Evolutionary conservation across 768 basidiomycete species (phyloP).

Genomic region (Cyclocybe cylindracea): DNA sequence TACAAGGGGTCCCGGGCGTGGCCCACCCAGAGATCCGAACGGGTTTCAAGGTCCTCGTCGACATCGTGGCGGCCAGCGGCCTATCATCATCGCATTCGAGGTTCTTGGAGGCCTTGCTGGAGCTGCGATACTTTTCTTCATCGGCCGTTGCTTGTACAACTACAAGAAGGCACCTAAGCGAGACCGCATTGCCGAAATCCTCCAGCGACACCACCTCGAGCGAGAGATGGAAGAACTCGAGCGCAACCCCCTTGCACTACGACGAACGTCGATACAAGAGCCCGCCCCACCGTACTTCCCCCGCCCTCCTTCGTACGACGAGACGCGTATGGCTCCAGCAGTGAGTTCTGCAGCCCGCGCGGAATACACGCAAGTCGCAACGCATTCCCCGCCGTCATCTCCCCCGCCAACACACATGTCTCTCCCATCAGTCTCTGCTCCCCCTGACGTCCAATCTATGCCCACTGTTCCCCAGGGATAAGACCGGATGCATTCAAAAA

Average conservation of each 20-base stretch:
- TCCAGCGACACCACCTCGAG: slow-evolving; percentile 48
- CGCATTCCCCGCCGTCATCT: slow-evolving; percentile 15
- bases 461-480: too few relatives aligned
- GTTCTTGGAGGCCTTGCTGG: slow-evolving; percentile 43
- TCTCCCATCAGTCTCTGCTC: too few relatives aligned
- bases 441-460: too few relatives aligned
- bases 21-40: slow-evolving; percentile 6
- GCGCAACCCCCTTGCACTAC: slow-evolving; percentile 31
- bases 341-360: slow-evolving; percentile 12
- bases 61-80: slow-evolving; percentile 23
- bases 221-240: slow-evolving; percentile 52
- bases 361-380: slow-evolving; percentile 31
- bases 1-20: slow-evolving; percentile 9
- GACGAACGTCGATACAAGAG: slow-evolving; percentile 33
- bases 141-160: slow-evolving; percentile 42
- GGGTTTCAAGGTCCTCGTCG: background rate
- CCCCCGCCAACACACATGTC: slow-evolving; percentile 12
- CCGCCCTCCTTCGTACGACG: slow-evolving; percentile 47
- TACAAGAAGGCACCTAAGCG: slow-evolving; percentile 45
- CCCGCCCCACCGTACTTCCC: slow-evolving; percentile 56
- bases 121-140: slow-evolving; percentile 32
- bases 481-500: too few relatives aligned
- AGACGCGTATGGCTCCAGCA: slow-evolving; percentile 2
- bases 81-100: slow-evolving; percentile 45
- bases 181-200: slow-evolving; percentile 43